These are phyloP conservation scores for Raddia guianensis DNA, from an alignment of 176 grass and related monocot genomes.

Conservation along the genomic window DNA sequence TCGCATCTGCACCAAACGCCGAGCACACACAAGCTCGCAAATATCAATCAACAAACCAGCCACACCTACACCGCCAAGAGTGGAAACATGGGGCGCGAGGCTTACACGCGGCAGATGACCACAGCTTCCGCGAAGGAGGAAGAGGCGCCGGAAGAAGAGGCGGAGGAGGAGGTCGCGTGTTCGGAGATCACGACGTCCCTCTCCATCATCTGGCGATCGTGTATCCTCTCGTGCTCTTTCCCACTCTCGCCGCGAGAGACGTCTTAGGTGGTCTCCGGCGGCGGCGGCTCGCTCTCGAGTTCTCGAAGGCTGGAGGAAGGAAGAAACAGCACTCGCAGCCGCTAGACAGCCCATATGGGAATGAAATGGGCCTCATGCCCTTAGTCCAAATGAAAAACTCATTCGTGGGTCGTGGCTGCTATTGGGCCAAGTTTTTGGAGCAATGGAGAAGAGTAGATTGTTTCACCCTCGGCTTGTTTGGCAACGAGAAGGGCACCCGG, in stretches of 20 bases:
- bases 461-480: too few relatives aligned
- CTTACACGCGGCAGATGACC: constrained; percentile 94
- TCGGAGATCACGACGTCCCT: constrained; percentile 62
- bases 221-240: neutral
- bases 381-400: neutral
- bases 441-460: too few relatives aligned
- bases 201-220: constrained; percentile 36
- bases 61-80: neutral
- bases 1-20: constrained; percentile 73
- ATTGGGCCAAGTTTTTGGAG: too few relatives aligned
- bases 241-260: neutral
- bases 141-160: constrained; percentile 35
- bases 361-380: neutral
- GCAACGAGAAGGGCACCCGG: too few relatives aligned
- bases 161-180: constrained; percentile 39
- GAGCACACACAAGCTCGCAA: neutral
- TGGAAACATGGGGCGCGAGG: neutral
- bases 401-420: too few relatives aligned
- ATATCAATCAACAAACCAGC: neutral
- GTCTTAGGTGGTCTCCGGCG: neutral
- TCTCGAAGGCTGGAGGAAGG: constrained; percentile 35
- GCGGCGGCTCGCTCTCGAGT: constrained; percentile 20
- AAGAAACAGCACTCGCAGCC: neutral
- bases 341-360: neutral
- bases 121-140: constrained; percentile 61